Evolutionary conservation across 148 eudicot species (phyloP).

Genomic region (Rheum nobile): DNA sequence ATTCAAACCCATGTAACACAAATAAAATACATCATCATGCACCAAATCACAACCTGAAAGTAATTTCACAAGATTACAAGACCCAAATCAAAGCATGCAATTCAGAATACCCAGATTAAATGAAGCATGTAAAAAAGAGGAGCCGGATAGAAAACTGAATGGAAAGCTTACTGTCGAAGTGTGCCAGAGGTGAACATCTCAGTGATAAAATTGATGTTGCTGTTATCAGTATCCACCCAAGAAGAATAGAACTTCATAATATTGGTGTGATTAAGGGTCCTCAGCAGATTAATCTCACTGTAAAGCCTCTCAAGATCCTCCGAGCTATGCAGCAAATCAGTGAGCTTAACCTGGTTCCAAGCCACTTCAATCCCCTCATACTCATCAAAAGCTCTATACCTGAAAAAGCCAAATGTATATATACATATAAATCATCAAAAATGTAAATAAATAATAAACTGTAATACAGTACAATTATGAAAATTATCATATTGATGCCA

Average conservation of each 20-base stretch:
- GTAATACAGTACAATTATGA: background rate
- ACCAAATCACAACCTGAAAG: no score
- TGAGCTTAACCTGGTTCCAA: slow-evolving; percentile 7
- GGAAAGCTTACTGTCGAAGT: background rate
- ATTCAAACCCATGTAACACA: background rate
- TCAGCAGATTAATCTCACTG: slow-evolving; percentile 1
- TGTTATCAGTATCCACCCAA: slow-evolving; percentile 1
- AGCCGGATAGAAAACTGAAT: background rate
- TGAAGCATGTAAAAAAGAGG: background rate
- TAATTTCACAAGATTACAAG: background rate
- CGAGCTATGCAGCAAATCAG: background rate
- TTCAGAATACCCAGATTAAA: background rate
- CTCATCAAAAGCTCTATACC: slow-evolving; percentile 4
- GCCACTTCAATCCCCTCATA: slow-evolving; percentile 7
- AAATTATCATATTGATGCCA: background rate
- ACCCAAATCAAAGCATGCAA: background rate
- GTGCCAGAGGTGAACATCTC: slow-evolving; percentile 9
- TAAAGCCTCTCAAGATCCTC: slow-evolving; percentile 4
- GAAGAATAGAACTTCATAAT: slow-evolving; percentile 1
- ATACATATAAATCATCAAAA: background rate
- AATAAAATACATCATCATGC: no score
- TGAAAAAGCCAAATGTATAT: background rate
- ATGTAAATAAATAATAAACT: background rate
- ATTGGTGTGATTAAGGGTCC: background rate
- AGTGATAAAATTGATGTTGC: background rate